phyloP scores from a whole-genome alignment of 345 rosid species.

The Eucalyptus pumila region DNA sequence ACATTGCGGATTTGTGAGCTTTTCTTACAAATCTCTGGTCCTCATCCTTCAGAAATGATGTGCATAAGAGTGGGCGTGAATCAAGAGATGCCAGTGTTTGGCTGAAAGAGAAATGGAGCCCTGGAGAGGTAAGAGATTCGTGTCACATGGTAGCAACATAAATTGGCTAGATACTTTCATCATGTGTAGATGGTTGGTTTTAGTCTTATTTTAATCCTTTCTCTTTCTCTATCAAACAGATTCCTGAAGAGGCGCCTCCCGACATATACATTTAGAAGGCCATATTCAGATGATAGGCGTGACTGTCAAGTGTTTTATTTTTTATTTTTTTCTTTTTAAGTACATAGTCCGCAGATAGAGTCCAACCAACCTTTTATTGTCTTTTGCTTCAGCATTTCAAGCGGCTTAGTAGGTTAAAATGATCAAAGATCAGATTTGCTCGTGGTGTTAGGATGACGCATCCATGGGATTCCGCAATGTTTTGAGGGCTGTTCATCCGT shows the following conservation, averaged over 20 bases:
- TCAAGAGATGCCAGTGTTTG: slow-evolving; percentile 52
- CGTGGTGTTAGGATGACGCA: not conserved
- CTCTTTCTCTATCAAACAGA: slow-evolving; percentile 11
- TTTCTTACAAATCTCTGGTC: not conserved
- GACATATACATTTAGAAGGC: slow-evolving; percentile 8
- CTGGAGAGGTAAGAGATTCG: slow-evolving; percentile 56
- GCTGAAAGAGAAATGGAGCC: slow-evolving; percentile 69
- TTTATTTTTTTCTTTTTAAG: not conserved
- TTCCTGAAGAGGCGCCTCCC: slow-evolving; percentile 59
- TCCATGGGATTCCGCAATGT: not conserved
- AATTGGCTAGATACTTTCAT: not conserved
- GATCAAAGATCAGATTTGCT: not conserved
- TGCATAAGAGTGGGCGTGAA: slow-evolving; percentile 3
- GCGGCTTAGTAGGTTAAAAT: not conserved
- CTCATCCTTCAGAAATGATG: slow-evolving; percentile 17
- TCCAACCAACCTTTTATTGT: not conserved
- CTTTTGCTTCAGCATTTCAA: not conserved
- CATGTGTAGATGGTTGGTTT: not conserved
- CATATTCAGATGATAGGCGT: not conserved
- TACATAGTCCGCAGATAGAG: not conserved
- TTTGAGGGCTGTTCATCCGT: not conserved
- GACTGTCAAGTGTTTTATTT: not conserved
- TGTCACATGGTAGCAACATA: not conserved
- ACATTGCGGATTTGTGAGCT: not conserved
- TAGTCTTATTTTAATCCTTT: not conserved